phyloP scores from a whole-genome alignment of 495 filamentous ascomycete species.

The Hypoxylon lenormandii region DNA sequence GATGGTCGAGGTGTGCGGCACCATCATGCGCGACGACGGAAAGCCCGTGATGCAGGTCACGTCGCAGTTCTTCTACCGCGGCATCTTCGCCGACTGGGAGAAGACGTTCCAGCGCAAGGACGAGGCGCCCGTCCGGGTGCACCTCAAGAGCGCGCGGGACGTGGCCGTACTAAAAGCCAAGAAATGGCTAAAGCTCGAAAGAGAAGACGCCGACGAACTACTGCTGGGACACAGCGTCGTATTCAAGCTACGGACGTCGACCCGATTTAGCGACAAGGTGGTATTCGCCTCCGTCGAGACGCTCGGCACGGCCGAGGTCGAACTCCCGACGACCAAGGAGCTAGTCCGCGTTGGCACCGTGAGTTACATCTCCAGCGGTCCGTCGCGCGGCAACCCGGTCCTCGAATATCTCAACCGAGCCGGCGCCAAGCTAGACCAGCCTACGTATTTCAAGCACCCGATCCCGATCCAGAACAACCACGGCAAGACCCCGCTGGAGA shows the following conservation, averaged over 20 bases:
- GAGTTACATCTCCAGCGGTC: constrained; percentile 76
- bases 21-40: constrained; percentile 76
- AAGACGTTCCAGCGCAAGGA: constrained; percentile 91
- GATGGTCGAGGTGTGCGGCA: constrained; percentile 91
- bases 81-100: constrained; percentile 81
- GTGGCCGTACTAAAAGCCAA: constrained; percentile 87
- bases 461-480: constrained; percentile 73
- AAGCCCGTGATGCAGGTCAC: constrained; percentile 87
- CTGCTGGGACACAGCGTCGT: constrained; percentile 82
- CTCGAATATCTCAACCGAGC: constrained; percentile 85
- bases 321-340: constrained; percentile 81
- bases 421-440: constrained; percentile 86
- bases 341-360: constrained; percentile 87
- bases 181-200: constrained; percentile 81
- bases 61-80: constrained; percentile 88
- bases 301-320: constrained; percentile 82
- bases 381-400: constrained; percentile 85
- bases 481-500: constrained; percentile 79
- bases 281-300: constrained; percentile 86
- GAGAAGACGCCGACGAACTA: constrained; percentile 73
- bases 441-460: constrained; percentile 85
- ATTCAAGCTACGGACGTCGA: constrained; percentile 82
- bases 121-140: constrained; percentile 84
- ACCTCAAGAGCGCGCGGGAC: constrained; percentile 77
- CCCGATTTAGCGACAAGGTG: constrained; percentile 84